Evolutionary conservation across 495 filamentous ascomycete species (phyloP), one percentile per base, ranked within the genome.

Genomic region (Aspergillus bertholletiae): DNA sequence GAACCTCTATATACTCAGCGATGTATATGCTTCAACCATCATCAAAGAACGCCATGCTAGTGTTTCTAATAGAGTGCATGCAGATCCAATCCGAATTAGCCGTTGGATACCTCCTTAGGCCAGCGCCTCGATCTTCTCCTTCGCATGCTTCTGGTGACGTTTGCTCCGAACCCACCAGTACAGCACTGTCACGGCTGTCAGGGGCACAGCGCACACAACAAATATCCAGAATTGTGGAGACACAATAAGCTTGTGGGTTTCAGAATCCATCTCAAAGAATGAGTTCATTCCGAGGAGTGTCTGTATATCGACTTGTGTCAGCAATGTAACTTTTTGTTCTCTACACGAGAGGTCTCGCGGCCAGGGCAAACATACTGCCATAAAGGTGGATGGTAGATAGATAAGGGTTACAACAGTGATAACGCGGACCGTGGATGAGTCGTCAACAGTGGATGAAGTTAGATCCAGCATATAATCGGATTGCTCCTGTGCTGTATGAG

Each of bases 341-440:
- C n/a, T n/a, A n/a, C n/a, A n/a, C n/a, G n/a, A n/a, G n/a, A n/a
- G n/a, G n/a, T n/a, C n/a, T n/a, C n/a, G n/a, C 9, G 13, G 20
- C 4, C 7, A 37, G 24, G 5, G 53, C n/a, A 3, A 17, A 71
- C 74, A 63, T 59, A 78, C 75, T 3, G 73, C 73, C 27, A 74
- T 64, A 55, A 77, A 77, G 3, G 72, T 72, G 9, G 70, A 60
- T 0, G 75, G 75, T 12, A 78, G 62, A 57, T 77, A 78, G 1
- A 77, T 58, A 46, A 78, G 49, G 1, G 73, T 72, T 52, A 77
- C 55, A 0, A 66, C 70, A 5, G 75, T 77, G 23, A 78, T 66
- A 28, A 74, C 72, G 15, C 66, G 62, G 13, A 71, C 66, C 1
- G 68, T 67, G 7, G 54, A 58, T 4, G 65, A 62, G 45, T 71